Conservation (phyloP, 805 yeast genomes). For the Monosporozyma unispora region DNA sequence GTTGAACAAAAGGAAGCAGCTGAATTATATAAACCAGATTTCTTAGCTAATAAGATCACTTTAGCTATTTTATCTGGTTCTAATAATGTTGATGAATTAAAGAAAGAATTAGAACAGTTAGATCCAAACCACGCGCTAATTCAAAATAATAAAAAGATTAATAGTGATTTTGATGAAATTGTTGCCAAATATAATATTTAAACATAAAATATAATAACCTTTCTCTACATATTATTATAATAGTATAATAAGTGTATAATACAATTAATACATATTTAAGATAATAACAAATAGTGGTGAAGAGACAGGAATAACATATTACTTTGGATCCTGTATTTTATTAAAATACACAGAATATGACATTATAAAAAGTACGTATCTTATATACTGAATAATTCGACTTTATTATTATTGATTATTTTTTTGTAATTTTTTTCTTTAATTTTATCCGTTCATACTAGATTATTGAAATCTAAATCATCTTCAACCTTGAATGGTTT, state of each 20-base stretch:
- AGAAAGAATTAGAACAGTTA: slow-evolving; percentile 36
- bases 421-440: neutral
- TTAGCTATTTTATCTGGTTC: slow-evolving; percentile 47
- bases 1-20: slow-evolving; percentile 27
- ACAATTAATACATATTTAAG: neutral
- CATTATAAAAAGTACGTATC: neutral
- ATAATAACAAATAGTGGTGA: too few relatives aligned
- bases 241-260: neutral
- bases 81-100: slow-evolving; percentile 35
- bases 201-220: neutral
- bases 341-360: neutral
- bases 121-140: slow-evolving; percentile 52
- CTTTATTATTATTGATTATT: neutral
- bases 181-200: slow-evolving; percentile 45
- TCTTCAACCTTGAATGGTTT: slow-evolving; percentile 28
- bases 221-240: neutral
- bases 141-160: slow-evolving; percentile 52
- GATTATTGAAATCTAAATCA: slow-evolving; percentile 18
- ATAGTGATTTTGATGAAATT: slow-evolving; percentile 56
- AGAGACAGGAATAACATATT: neutral
- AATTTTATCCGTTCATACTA: neutral
- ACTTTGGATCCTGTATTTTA: neutral
- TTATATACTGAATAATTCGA: neutral
- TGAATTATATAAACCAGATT: slow-evolving; percentile 34
- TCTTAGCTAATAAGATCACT: slow-evolving; percentile 58